These are phyloP conservation scores for Arabidopsis suecica DNA, from an alignment of 345 rosid species.

Conservation along the genomic window DNA sequence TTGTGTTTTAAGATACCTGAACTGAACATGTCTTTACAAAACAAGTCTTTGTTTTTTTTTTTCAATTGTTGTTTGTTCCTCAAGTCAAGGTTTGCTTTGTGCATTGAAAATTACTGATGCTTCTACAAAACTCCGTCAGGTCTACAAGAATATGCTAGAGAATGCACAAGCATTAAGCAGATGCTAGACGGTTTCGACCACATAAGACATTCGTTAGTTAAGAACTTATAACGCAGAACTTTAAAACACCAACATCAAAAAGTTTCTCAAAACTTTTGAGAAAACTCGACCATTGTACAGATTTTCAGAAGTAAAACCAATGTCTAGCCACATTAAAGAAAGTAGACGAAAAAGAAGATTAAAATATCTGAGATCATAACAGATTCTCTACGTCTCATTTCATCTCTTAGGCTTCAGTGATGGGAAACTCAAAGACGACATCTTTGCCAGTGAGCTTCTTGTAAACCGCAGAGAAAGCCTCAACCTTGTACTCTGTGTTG, in stretches of 20 bases:
- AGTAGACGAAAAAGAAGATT: neutral
- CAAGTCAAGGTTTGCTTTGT: no score
- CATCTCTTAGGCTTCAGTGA: conserved; percentile 58
- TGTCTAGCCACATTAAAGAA: neutral
- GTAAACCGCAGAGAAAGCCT: conserved; percentile 77
- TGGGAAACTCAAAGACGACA: conserved; percentile 75
- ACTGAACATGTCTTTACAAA: no score
- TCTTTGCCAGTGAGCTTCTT: conserved; percentile 88
- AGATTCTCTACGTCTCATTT: conserved; percentile 3
- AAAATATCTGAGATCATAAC: neutral
- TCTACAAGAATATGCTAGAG: neutral
- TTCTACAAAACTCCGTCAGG: no score
- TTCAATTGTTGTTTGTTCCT: no score
- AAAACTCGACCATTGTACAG: conserved; percentile 13
- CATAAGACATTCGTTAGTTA: neutral
- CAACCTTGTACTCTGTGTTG: conserved; percentile 81
- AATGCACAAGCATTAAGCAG: neutral
- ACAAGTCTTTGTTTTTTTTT: no score
- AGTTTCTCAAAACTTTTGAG: neutral
- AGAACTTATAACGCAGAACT: neutral
- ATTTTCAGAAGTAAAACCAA: neutral
- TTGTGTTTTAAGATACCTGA: no score
- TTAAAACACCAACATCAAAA: neutral
- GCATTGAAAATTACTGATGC: no score
- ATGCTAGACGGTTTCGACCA: neutral